Evolutionary conservation across 2,329 filamentous ascomycete species (phyloP).

Genomic region (Hypoxylon sp.): DNA sequence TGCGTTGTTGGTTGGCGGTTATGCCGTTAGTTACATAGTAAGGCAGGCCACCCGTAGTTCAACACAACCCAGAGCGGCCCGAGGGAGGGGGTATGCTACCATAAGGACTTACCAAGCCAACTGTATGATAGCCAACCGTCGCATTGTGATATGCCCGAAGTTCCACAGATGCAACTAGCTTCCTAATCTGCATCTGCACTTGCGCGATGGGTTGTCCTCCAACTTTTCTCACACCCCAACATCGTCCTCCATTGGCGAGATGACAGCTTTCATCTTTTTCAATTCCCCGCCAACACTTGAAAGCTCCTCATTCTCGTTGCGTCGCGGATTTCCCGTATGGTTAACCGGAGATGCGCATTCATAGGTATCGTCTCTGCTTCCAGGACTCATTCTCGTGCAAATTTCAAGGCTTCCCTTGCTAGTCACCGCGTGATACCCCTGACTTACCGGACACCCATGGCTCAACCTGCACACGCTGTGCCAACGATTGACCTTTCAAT

Average conservation of each 20-base stretch:
- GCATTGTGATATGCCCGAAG: neutral
- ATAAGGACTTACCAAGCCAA: neutral
- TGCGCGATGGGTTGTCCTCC: neutral
- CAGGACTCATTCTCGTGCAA: neutral
- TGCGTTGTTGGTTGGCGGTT: too few relatives aligned
- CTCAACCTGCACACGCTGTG: neutral
- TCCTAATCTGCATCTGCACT: too few relatives aligned
- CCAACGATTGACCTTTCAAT: slow-evolving; percentile 30
- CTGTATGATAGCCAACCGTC: neutral
- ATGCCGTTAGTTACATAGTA: neutral
- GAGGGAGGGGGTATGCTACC: too few relatives aligned
- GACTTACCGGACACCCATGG: neutral
- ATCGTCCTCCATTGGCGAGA: neutral
- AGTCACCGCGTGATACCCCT: neutral
- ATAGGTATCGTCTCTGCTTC: neutral
- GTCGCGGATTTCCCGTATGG: neutral
- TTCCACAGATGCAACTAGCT: neutral
- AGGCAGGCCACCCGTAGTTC: too few relatives aligned
- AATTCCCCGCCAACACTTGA: too few relatives aligned
- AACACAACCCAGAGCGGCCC: too few relatives aligned
- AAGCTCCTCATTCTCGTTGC: neutral
- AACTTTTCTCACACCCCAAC: neutral
- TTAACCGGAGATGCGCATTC: neutral
- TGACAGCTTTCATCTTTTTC: neutral
- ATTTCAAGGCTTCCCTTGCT: neutral